A percentile compares a stretch with the other conserved stretches of the same genome.
Conservation (phyloP, 1,139 yeast species). For the Pichia kudriavzevii region DNA sequence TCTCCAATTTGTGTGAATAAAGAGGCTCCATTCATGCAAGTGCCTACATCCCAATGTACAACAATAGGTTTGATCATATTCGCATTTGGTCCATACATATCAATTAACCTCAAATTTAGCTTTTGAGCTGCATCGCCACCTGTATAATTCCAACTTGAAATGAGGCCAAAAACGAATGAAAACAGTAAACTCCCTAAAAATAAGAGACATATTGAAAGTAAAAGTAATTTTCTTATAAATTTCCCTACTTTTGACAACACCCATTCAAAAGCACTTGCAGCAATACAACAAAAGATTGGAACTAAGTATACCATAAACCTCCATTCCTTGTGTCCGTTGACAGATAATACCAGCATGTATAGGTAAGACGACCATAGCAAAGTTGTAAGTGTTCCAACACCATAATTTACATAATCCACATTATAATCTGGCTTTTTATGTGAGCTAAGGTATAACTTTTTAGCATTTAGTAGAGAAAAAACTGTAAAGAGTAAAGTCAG, state of each 20-base stretch:
- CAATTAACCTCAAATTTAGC: constrained; percentile 40
- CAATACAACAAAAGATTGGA: constrained; percentile 60
- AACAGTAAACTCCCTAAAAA: constrained; percentile 30
- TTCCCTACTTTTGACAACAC: not conserved
- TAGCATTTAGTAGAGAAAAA: constrained; percentile 5
- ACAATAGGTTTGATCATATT: constrained; percentile 22
- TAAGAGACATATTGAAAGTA: not conserved
- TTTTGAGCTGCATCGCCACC: constrained; percentile 69
- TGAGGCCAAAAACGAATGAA: constrained; percentile 32
- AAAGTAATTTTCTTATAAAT: not conserved
- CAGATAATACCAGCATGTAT: constrained; percentile 57
- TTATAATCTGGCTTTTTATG: constrained; percentile 35
- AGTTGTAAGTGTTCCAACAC: constrained; percentile 31
- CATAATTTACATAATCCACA: constrained; percentile 31
- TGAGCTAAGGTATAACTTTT: not conserved
- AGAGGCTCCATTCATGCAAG: constrained; percentile 86
- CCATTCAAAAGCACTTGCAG: constrained; percentile 53
- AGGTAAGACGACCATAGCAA: constrained; percentile 41
- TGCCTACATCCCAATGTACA: constrained; percentile 70
- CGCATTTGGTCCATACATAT: constrained; percentile 1
- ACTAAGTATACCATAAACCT: constrained; percentile 71
- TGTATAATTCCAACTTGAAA: constrained; percentile 75
- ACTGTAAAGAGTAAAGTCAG: constrained; percentile 53
- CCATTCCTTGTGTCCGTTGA: constrained; percentile 94
- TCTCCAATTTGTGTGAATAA: constrained; percentile 38